Base-by-base conservation (phyloP, 139 green algal genomes). In the Mesotaenium endlicherianum region DNA sequence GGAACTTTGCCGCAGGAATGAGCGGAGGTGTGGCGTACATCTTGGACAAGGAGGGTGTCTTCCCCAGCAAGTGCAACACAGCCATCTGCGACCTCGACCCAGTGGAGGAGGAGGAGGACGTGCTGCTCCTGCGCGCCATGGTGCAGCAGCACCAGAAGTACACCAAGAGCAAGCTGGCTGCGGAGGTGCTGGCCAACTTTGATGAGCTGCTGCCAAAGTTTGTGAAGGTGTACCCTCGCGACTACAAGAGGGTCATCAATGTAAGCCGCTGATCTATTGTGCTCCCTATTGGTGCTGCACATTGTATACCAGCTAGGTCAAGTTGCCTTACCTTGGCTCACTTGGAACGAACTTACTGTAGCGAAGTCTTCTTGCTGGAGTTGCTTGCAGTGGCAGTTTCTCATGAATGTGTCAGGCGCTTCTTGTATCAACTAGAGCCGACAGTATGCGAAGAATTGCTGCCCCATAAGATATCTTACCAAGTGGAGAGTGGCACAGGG, bases 1-100 rank as follows among this genome's bases (percentile, higher is more conserved):
- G 94, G 86, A 98, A 98, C 91, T 98, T 98, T 90, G 95, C 92
- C 1, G 95, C 95, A 2, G 95, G 95, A 75, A 98, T 98, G 95
- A 92, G 72, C 74, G 95, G 95, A 59, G 95, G 95, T 57, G 59
- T 95, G 0, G 95, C 95, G 0, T 98, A 93, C 77, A 92, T 98
- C 1, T 95, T 97, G 75, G 95, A 98, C 89, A 91, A 92, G 1
- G 26, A 91, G 0, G 59, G 82, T 43, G 75, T 82, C 50, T 92
- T 98, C 53, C 77, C 89, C 38, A 68, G 47, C 3, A 81, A 86
- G 5, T 86, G 76, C 38, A 92, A 97, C 75, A 83, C 70, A 39
- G 93, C 93, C 45, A 86, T 95, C 30, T 87, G 88, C 34, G 95
- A 97, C 89, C 86, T 98, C 60, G 81, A 94, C 42, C 85, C 90